Percentiles rank a stretch among this genome's conserved stretches.
phyloP scores from a whole-genome alignment of 164 flowering plant species.

The Aristolochia contorta region DNA sequence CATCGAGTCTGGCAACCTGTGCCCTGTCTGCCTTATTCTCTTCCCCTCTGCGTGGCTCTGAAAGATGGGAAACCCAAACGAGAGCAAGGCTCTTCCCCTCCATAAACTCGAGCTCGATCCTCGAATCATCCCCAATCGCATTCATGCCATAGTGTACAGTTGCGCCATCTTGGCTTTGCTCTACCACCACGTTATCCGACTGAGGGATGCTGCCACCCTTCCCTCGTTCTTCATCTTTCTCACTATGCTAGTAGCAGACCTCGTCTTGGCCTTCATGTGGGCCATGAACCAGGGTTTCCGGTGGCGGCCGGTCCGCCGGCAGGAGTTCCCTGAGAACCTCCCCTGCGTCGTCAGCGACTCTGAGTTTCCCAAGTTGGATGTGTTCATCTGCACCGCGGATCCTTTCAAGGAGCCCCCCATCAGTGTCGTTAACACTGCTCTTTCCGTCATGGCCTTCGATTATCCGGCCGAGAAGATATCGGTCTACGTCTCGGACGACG shows the following conservation, averaged over 20 bases:
- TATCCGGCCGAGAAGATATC: slow-evolving; percentile 21
- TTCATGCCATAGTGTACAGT: slow-evolving; percentile 32
- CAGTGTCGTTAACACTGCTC: slow-evolving; percentile 16
- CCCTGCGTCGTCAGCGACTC: neutral
- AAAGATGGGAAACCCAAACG: neutral
- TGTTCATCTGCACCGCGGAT: slow-evolving; percentile 30
- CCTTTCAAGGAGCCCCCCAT: slow-evolving; percentile 26
- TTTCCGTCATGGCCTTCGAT: slow-evolving; percentile 24
- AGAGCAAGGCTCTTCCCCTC: slow-evolving; percentile 19
- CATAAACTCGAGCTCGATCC: slow-evolving; percentile 24
- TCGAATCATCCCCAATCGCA: slow-evolving; percentile 34
- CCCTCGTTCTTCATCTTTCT: slow-evolving; percentile 7
- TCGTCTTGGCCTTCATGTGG: slow-evolving; percentile 20
- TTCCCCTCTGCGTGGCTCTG: no score
- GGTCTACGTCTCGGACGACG: slow-evolving; percentile 28
- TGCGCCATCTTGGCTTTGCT: slow-evolving; percentile 33
- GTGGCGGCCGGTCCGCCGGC: slow-evolving; percentile 16
- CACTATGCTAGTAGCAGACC: slow-evolving; percentile 10
- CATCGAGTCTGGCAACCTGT: no score
- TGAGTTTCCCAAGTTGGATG: slow-evolving; percentile 19
- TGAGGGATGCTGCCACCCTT: slow-evolving; percentile 8
- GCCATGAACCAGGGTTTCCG: slow-evolving; percentile 10
- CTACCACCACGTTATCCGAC: slow-evolving; percentile 14
- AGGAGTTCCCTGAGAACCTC: slow-evolving; percentile 16
- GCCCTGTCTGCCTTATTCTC: no score